Evolutionary conservation across 1,284 basidiomycete genomes (phyloP).

Genomic region (Puccinia hordei): DNA sequence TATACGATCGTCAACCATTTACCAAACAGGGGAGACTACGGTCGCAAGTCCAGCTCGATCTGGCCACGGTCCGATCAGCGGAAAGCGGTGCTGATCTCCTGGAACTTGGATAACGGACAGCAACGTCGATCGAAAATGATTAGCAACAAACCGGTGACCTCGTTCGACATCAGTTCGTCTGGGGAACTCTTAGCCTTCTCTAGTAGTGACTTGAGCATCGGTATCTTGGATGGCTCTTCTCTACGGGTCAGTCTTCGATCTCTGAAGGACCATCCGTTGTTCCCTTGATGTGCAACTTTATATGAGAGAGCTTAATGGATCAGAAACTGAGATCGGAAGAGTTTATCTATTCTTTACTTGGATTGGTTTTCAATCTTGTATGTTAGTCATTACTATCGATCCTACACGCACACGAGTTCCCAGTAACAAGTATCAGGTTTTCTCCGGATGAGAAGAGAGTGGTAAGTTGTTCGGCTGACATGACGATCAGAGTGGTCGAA

Average conservation of each 20-base stretch:
- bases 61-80: constrained; percentile 1
- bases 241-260: constrained; percentile 67
- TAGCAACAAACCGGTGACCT: constrained; percentile 76
- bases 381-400: constrained; percentile 79
- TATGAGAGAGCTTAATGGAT: no score
- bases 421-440: constrained; percentile 84
- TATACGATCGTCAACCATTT: constrained; percentile 35
- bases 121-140: constrained; percentile 61
- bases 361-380: no score
- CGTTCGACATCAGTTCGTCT: constrained; percentile 76
- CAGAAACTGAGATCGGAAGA: neutral
- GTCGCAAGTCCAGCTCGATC: neutral
- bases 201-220: constrained; percentile 81
- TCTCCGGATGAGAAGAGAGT: constrained; percentile 78
- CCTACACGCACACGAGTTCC: constrained; percentile 90
- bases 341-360: neutral
- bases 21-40: neutral
- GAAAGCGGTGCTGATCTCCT: constrained; percentile 15
- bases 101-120: constrained; percentile 17
- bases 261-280: neutral
- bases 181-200: constrained; percentile 83
- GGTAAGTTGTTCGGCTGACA: constrained; percentile 90
- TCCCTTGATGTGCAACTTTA: no score
- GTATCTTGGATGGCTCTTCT: constrained; percentile 77
- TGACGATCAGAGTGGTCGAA: constrained; percentile 76